Evolutionary conservation across 169 alveolate genomes (phyloP).

Genomic region (Hepatocystis sp.): DNA sequence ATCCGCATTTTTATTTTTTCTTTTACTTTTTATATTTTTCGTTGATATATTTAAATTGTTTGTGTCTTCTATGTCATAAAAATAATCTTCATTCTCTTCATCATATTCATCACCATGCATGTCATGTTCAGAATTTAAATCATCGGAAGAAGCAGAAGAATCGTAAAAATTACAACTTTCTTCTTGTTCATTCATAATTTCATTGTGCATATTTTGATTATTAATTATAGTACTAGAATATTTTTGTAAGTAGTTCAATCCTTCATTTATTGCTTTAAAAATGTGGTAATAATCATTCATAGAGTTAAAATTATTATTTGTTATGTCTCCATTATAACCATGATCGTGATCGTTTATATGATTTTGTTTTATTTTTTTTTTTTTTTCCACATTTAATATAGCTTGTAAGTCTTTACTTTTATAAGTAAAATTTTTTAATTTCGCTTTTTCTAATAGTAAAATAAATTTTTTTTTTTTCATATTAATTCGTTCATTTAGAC

Average conservation of each 20-base stretch:
- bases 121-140: constrained; percentile 16
- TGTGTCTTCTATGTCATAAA: neutral
- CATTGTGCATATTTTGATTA: constrained; percentile 20
- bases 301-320: neutral
- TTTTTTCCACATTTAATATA: constrained; percentile 22
- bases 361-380: neutral
- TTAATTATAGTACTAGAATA: constrained; percentile 35
- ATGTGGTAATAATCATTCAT: constrained; percentile 35
- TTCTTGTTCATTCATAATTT: constrained; percentile 16
- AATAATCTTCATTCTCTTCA: neutral
- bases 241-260: constrained; percentile 36
- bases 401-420: constrained; percentile 55
- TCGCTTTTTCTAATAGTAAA: constrained; percentile 58
- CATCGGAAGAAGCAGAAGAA: constrained; percentile 51
- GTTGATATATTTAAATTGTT: constrained; percentile 33
- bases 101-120: constrained; percentile 5
- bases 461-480: constrained; percentile 38
- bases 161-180: constrained; percentile 7
- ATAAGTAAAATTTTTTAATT: constrained; percentile 24
- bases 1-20: constrained; percentile 17
- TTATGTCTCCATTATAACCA: too few relatives aligned
- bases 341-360: too few relatives aligned
- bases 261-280: constrained; percentile 50
- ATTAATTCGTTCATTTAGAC: constrained; percentile 28
- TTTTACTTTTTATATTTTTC: constrained; percentile 17